These are phyloP conservation scores for Aspergillus fructus DNA, from an alignment of 2,329 filamentous ascomycete genomes.

Conservation along the genomic window DNA sequence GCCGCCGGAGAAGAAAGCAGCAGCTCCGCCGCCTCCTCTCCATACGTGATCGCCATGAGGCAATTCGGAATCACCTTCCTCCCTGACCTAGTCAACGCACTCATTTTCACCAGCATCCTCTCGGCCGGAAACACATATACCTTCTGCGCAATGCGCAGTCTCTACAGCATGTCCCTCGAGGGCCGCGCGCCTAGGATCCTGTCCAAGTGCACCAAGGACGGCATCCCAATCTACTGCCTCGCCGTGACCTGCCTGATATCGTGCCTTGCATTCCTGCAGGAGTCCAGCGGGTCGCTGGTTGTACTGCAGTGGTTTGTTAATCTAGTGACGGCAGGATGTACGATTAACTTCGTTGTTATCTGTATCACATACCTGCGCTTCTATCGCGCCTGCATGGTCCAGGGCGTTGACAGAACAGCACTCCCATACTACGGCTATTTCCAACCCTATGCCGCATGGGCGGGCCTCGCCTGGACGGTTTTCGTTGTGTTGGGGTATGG, in stretches of 20 bases:
- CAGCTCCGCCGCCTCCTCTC: slow-evolving; percentile 54
- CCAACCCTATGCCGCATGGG: neutral
- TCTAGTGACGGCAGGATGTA: neutral
- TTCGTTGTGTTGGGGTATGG: neutral
- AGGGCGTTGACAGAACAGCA: neutral
- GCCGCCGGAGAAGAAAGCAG: slow-evolving; percentile 17
- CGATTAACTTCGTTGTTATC: neutral
- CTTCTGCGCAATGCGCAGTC: slow-evolving; percentile 53
- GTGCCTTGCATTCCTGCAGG: neutral
- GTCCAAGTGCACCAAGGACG: slow-evolving; percentile 58
- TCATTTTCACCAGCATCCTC: slow-evolving; percentile 55
- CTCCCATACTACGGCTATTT: neutral
- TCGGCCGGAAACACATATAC: slow-evolving; percentile 58
- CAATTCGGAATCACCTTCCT: slow-evolving; percentile 54
- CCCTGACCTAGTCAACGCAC: slow-evolving; percentile 60
- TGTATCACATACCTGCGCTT: neutral
- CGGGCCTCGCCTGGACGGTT: neutral
- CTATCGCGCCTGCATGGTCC: neutral
- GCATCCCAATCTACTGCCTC: slow-evolving; percentile 59
- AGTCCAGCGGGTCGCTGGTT: neutral
- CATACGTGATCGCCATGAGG: slow-evolving; percentile 63
- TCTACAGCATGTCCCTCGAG: slow-evolving; percentile 55
- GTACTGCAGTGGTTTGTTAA: neutral
- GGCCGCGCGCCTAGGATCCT: slow-evolving; percentile 56
- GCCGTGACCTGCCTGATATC: neutral